Base-by-base conservation (phyloP, 345 rosid species). In the Salix dunnii region DNA sequence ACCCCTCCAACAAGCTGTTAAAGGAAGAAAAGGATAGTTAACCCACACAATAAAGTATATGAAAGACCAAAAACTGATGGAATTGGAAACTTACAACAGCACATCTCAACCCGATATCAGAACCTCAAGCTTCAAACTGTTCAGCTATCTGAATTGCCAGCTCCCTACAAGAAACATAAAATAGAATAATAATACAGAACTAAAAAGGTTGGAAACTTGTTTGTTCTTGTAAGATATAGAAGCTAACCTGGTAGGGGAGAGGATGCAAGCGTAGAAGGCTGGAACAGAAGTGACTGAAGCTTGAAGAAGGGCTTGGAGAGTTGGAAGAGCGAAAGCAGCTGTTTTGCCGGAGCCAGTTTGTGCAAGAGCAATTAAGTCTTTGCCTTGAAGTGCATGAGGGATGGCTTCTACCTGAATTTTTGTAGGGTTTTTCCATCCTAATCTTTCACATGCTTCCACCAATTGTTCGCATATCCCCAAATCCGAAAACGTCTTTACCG, bases 341-440 rank as follows among this genome's bases (percentile, higher is more conserved):
- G 98, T 96, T 81, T 92, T 96, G 30, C 97, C 98, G 6, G 98
- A 94, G 71, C 98, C 99, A 0, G 97, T 96, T 72, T 94, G 97
- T 0, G 98, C 99, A 74, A 96, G 91, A 70, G 94, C 98, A 17
- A 93, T 96, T 84, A 96, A 84, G 84, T 96, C 98, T 80, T 91
- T 96, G 88, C 97, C 98, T 86, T 89, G 88, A 21, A 93, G 90
- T 0, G 97, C 97, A 70, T 86, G 90, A 70, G 97, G 97, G 67
- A 95, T 88, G 60, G 97, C 90, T 82, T 93, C 96, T 2, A 89
- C 85, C 73, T 95, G 99, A 74, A 95, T 95, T 78, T 88, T 93
- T 0, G 99, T 85, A 23, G 97, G 97, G 49, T 74, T 84, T 68
- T 79, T 85, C 98, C 99, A 93, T 53, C 93, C 94, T 62, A 91